These are phyloP conservation scores for Carex arenaria DNA, from an alignment of 202 grass and related monocot species.

Conservation along the genomic window DNA sequence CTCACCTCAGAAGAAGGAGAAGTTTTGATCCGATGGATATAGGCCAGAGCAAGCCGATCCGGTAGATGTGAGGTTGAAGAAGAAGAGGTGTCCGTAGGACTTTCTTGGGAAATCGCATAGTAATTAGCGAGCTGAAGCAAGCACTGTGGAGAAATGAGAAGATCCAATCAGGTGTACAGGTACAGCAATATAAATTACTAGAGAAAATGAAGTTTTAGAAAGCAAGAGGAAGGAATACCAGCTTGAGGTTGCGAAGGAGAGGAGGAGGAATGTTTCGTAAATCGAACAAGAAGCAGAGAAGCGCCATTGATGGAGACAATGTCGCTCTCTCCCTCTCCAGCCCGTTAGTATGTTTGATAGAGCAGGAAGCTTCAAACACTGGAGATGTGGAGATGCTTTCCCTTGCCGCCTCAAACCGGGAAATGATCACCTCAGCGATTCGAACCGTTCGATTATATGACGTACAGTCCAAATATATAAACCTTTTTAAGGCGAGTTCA, in stretches of 20 bases:
- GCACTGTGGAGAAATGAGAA: slow-evolving; percentile 33
- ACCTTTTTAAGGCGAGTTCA: no score
- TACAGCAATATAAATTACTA: neutral
- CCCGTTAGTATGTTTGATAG: neutral
- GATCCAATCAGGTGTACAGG: slow-evolving; percentile 10
- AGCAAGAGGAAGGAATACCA: slow-evolving; percentile 30
- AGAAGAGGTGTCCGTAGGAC: neutral
- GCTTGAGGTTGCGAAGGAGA: slow-evolving; percentile 64
- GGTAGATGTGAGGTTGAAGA: slow-evolving; percentile 31
- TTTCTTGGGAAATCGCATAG: slow-evolving; percentile 41
- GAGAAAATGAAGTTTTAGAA: neutral
- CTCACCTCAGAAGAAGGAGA: slow-evolving; percentile 53
- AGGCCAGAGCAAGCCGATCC: slow-evolving; percentile 64
- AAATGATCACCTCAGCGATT: neutral
- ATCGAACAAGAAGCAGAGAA: slow-evolving; percentile 94
- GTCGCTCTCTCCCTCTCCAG: neutral
- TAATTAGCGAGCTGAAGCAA: slow-evolving; percentile 77
- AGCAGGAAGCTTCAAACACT: neutral
- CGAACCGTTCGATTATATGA: neutral
- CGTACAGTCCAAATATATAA: no score
- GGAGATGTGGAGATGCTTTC: neutral
- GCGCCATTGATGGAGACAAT: slow-evolving; percentile 36
- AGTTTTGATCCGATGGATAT: slow-evolving; percentile 33
- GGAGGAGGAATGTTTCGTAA: slow-evolving; percentile 62
- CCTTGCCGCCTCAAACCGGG: no score